Percentiles rank a stretch among this genome's conserved stretches.
phyloP scores from a whole-genome alignment of 768 basidiomycete species.

The Leccinum truebloodii region DNA sequence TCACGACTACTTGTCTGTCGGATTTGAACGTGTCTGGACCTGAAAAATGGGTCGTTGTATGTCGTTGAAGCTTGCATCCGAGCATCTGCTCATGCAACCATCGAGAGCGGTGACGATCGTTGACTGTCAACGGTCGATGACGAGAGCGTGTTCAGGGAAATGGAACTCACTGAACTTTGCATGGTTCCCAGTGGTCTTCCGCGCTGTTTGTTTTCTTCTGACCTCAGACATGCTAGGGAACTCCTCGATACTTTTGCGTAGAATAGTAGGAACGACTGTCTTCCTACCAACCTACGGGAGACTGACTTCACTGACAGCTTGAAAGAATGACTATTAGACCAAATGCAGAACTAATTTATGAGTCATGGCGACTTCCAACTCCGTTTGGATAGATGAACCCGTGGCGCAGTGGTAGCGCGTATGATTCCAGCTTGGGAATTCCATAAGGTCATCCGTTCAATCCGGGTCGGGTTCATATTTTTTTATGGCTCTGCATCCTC shows the following conservation, averaged over 20 bases:
- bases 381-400: slow-evolving; percentile 22
- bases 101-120: not conserved
- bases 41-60: not conserved
- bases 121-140: not conserved
- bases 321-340: not conserved
- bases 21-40: not conserved
- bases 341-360: not conserved
- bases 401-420: slow-evolving; percentile 43
- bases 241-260: not conserved
- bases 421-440: slow-evolving; percentile 38
- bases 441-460: slow-evolving; percentile 51
- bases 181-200: slow-evolving; percentile 22
- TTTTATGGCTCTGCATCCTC: not conserved
- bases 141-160: not conserved
- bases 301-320: no score
- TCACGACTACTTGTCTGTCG: not conserved
- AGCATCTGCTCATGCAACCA: slow-evolving; percentile 3
- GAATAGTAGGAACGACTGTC: no score
- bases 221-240: slow-evolving; percentile 4
- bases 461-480: slow-evolving; percentile 42
- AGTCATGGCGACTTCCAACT: not conserved
- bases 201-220: slow-evolving; percentile 22
- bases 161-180: slow-evolving; percentile 5
- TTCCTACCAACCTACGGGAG: no score
- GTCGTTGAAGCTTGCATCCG: not conserved